Evolutionary conservation across 169 alveolate genomes (phyloP), one percentile per base, ranked within the genome.

Genomic region (Plasmodium berghei): DNA sequence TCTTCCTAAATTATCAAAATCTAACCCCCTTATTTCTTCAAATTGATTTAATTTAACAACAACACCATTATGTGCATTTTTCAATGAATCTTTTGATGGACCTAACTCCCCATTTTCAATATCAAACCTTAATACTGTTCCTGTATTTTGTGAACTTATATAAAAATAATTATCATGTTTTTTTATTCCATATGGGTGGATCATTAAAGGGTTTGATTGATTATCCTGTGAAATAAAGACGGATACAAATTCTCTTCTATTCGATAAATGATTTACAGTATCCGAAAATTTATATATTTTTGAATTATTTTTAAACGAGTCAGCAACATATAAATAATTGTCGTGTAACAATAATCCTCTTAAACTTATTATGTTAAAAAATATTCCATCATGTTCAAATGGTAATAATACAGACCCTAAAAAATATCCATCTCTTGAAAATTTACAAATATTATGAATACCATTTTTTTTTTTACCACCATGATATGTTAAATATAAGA

Each of bases 21-120:
- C 91, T 2, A 86, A n/a, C 5, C 91, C 91, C 20, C 91, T 86
- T 16, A 86, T 86, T 86, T 71, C 91, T 46, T 86, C 91, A 86
- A 59, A 70, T n/a, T 58, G 45, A 86, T 71, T 58, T 2, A 86
- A 42, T 72, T 86, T 69, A 24, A 86, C 54, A 24, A 86, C 91
- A 70, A 86, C 48, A 2, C 91, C 91, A 1, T 83, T 46, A 10
- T 86, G 34, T 28, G 28, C 18, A 12, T 58, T 34, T 71, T 70
- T 55, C 2, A 45, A 58, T 42, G 49, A 58, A 48, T 86, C 28
- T 24, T 22, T 34, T 48, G 91, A 48, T 40, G 20, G 22, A 2
- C 87, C 91, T 24, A 71, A 24, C 49, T 59, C 42, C 0, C 91
- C 91, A 54, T 9, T 71, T 12, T 58, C 24, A 26, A 24, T 20